Base-by-base conservation (phyloP, 805 yeast genomes). In the Metschnikowia amazonensis region DNA sequence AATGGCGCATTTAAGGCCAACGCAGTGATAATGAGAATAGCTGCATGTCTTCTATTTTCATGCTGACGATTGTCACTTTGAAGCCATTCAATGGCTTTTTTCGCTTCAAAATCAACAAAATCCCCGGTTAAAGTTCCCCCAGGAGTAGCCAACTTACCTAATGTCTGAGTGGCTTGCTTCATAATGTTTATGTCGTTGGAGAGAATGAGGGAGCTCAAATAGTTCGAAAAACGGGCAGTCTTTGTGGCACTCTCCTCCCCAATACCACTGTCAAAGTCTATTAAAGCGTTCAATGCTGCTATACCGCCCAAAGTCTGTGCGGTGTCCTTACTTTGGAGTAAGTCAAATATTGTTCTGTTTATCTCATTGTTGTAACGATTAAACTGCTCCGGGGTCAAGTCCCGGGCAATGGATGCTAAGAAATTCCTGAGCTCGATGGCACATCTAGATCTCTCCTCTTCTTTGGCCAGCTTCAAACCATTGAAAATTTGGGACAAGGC, bases 61-160 rank as follows among this genome's bases (percentile, higher is more conserved):
- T 69, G 67, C 57, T 85, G 89, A 52, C 88, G 83, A 47, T 61
- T 67, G 51, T 89, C 96, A n/a, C 84, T 76, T 28, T 88, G 86
- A 20, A 92, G 75, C 92, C 97, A 85, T 64, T 94, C 99, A 42
- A 92, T 74, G 32, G 96, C 88, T 40, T 86, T 76, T 59, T 85
- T 87, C 7, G 94, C 94, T 63, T 92, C 97, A 56, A 81, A 86
- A 50, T 92, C 97, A 23, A 94, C 97, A 62, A 92, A 85, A 42
- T 89, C 97, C 0, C 95, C 89, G 0, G 96, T 88, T 44, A 89
- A 66, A 1, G 95, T 81, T 0, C 95, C 94, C 23, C 96, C 96
- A 0, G 95, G 92, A 5, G 82, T 80, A 0, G 97, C 95, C 53
- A 92, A 72, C 58, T 84, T 85, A 10, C 98, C 99, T 51, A 94